phyloP scores from a whole-genome alignment of 345 rosid genomes.

The Eucalyptus curtisii region DNA sequence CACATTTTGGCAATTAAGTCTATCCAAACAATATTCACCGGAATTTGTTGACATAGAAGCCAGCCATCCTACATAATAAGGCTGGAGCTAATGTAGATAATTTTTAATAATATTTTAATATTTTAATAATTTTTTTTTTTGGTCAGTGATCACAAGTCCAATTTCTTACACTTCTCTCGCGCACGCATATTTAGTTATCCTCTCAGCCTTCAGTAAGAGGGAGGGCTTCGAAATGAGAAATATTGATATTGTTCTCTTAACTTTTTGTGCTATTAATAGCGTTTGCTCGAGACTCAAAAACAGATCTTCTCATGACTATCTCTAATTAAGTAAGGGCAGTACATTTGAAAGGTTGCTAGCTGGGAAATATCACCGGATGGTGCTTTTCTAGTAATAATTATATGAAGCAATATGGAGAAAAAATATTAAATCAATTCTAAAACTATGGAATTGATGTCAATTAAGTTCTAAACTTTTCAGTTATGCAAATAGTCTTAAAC shows the following conservation, averaged over 20 bases:
- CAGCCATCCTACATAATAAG: rapidly evolving
- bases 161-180: neutral
- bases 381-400: neutral
- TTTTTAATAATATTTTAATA: no score
- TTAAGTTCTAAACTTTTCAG: no score
- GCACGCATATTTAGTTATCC: neutral
- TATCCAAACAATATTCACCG: rapidly evolving
- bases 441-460: neutral
- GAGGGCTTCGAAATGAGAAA: neutral
- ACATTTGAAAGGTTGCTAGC: neutral
- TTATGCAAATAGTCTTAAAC: neutral
- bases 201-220: neutral
- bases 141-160: neutral
- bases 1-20: no score
- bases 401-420: no score
- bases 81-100: rapidly evolving
- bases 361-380: neutral
- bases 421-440: neutral
- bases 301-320: no score
- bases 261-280: neutral
- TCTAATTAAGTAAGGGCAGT: neutral
- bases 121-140: no score
- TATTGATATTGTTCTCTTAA: rapidly evolving
- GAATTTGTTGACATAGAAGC: no score
- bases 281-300: neutral